Percentiles rank a stretch among this genome's conserved stretches.
Evolutionary conservation across 495 filamentous ascomycete species (phyloP).

Genomic region (Thermothielavioides terrestris): DNA sequence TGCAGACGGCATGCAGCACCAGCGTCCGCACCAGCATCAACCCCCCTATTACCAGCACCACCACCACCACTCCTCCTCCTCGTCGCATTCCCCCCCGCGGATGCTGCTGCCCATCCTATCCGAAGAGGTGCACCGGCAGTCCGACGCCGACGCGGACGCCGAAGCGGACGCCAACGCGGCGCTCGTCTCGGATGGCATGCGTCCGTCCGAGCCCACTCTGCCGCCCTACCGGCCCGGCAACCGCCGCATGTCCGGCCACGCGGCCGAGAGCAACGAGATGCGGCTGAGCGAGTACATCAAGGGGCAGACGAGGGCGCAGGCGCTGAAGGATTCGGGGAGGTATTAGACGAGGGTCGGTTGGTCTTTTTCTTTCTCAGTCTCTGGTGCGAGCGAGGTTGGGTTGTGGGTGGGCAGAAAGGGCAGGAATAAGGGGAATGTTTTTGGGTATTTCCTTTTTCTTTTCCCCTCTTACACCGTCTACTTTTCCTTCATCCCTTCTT

Average conservation of each 20-base stretch:
- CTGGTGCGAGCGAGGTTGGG: neutral
- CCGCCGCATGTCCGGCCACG: conserved; percentile 30
- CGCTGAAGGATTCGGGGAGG: conserved; percentile 28
- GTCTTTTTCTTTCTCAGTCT: neutral
- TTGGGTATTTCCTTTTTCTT: neutral
- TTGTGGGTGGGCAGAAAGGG: neutral
- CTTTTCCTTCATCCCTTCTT: neutral
- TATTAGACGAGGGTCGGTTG: neutral
- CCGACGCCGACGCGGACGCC: no score
- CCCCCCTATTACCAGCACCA: neutral
- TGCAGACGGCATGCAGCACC: conserved; percentile 21
- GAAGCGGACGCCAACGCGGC: conserved; percentile 19
- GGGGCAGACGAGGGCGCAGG: conserved; percentile 29
- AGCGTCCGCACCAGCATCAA: neutral
- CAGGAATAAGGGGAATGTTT: neutral
- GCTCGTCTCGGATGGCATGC: conserved; percentile 30
- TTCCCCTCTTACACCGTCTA: no score
- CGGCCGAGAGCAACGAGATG: conserved; percentile 29
- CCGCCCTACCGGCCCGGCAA: conserved; percentile 16
- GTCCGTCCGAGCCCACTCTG: conserved; percentile 13
- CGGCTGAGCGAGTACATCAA: conserved; percentile 33
- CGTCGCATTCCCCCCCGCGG: neutral
- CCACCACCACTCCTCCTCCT: neutral
- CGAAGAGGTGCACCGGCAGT: conserved; percentile 15
- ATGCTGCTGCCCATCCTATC: conserved; percentile 23